Percentiles rank a stretch among this genome's conserved stretches.
Conservation (phyloP, 805 yeast species). For the Cyberlindnera americana region DNA sequence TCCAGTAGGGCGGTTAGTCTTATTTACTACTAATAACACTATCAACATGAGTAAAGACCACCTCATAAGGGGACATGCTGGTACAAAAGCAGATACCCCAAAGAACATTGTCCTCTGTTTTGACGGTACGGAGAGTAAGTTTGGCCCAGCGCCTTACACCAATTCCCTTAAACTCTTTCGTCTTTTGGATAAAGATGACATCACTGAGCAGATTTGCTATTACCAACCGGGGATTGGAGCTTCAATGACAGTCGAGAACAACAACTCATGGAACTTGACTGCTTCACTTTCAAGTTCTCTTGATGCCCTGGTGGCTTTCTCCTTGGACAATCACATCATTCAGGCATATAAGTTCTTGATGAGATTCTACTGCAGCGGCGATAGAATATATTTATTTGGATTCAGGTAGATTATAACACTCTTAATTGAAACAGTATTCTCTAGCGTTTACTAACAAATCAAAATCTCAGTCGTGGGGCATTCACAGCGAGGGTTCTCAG, state of each 20-base stretch:
- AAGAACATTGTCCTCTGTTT: slow-evolving; percentile 54
- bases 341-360: slow-evolving; percentile 54
- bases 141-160: slow-evolving; percentile 52
- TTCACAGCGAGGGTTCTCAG: slow-evolving; percentile 61
- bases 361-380: slow-evolving; percentile 46
- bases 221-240: slow-evolving; percentile 71
- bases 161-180: slow-evolving; percentile 52
- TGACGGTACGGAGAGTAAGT: slow-evolving; percentile 60
- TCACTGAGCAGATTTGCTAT: slow-evolving; percentile 47
- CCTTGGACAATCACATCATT: slow-evolving; percentile 53
- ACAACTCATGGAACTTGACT: slow-evolving; percentile 18
- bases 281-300: slow-evolving; percentile 24
- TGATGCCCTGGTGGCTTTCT: slow-evolving; percentile 50
- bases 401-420: too few relatives aligned
- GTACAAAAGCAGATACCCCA: background rate
- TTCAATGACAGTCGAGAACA: slow-evolving; percentile 39
- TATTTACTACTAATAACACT: background rate
- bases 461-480: slow-evolving; percentile 53
- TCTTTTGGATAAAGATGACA: slow-evolving; percentile 44
- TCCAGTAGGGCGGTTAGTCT: background rate
- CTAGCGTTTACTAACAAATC: too few relatives aligned
- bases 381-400: slow-evolving; percentile 54
- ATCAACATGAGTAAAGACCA: background rate
- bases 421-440: too few relatives aligned
- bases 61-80: slow-evolving; percentile 1